These are phyloP conservation scores for Alternaria arbusti DNA, from an alignment of 2,329 filamentous ascomycete species.

Conservation along the genomic window DNA sequence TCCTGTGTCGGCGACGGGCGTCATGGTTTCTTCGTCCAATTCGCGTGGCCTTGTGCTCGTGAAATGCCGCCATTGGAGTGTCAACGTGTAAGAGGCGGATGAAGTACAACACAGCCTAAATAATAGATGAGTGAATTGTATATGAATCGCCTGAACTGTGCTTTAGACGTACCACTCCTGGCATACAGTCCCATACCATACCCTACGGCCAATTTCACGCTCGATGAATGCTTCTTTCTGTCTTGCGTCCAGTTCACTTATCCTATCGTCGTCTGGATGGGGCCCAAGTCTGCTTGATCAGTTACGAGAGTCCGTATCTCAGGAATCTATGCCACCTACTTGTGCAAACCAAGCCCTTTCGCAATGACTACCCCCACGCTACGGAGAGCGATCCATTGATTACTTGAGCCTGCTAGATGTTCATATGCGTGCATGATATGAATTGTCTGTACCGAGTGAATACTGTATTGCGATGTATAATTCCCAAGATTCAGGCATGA, in stretches of 20 bases:
- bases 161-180: conserved; percentile 48
- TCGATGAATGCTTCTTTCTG: conserved; percentile 38
- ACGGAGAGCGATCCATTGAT: conserved; percentile 55
- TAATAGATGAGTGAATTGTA: not conserved
- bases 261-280: conserved; percentile 35
- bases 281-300: conserved; percentile 21
- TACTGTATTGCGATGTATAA: conserved; percentile 51
- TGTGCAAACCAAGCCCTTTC: conserved; percentile 56
- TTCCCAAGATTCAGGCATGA: conserved; percentile 56
- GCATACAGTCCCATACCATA: conserved; percentile 49
- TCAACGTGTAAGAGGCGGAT: conserved; percentile 47
- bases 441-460: conserved; percentile 54
- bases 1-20: conserved; percentile 22
- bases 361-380: conserved; percentile 56
- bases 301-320: not conserved
- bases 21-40: conserved; percentile 47
- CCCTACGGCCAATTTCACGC: conserved; percentile 49
- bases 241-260: conserved; percentile 19
- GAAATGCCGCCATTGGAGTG: conserved; percentile 43
- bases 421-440: conserved; percentile 57
- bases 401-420: conserved; percentile 57
- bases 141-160: not conserved
- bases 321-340: conserved; percentile 5
- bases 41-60: conserved; percentile 43
- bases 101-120: conserved; percentile 48